These are phyloP conservation scores for Chlorella sp. DNA, from an alignment of 139 green algal species.

Conservation along the genomic window DNA sequence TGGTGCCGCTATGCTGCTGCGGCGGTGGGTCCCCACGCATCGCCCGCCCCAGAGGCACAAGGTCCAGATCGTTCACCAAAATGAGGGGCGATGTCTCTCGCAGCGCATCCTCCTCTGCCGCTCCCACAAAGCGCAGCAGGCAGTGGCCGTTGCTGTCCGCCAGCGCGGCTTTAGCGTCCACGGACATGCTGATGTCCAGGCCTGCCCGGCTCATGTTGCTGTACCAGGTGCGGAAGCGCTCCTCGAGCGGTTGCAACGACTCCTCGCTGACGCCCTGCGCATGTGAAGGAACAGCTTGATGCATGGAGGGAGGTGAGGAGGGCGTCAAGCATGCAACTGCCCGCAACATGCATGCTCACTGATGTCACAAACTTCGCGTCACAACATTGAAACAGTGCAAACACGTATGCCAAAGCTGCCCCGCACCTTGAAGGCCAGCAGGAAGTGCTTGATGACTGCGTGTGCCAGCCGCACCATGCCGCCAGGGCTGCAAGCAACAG, in stretches of 20 bases:
- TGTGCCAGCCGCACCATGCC: slow-evolving; percentile 70
- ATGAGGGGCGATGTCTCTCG: slow-evolving; percentile 51
- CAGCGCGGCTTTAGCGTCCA: slow-evolving; percentile 46
- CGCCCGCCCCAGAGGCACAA: slow-evolving; percentile 44
- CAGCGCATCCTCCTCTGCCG: slow-evolving; percentile 43
- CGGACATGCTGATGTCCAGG: slow-evolving; percentile 69
- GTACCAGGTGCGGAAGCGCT: slow-evolving; percentile 43
- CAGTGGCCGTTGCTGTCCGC: slow-evolving; percentile 13
- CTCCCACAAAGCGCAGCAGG: slow-evolving; percentile 46
- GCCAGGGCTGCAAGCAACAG: slow-evolving; percentile 49
- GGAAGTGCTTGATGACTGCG: slow-evolving; percentile 55
- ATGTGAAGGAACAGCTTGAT: not conserved
- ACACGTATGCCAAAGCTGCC: not conserved
- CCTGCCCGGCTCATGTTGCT: slow-evolving; percentile 62
- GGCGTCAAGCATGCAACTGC: not conserved
- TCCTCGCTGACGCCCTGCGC: not conserved
- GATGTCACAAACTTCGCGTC: too few relatives aligned
- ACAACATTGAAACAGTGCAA: too few relatives aligned
- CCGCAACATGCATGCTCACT: too few relatives aligned
- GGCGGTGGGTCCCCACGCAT: slow-evolving; percentile 49
- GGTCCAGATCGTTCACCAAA: slow-evolving; percentile 59
- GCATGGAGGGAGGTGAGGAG: not conserved
- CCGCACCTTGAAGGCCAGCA: slow-evolving; percentile 61
- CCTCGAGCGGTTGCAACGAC: not conserved
- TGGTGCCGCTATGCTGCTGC: not conserved